Conservation (phyloP, 805 yeast species). For the Lipomyces sp. region DNA sequence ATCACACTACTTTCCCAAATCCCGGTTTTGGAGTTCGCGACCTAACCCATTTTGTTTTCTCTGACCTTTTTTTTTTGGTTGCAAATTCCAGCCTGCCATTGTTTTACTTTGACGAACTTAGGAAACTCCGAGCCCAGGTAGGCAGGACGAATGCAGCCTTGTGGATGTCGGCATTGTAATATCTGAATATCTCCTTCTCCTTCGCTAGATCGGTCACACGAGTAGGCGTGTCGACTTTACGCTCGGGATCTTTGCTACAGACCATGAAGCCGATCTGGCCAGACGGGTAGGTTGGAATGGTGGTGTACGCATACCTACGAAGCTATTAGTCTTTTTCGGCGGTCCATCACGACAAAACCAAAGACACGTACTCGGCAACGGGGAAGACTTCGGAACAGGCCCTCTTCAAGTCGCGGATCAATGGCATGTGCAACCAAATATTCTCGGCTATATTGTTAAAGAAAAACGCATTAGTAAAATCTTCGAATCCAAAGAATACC, state of each 20-base stretch:
- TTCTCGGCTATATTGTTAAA: constrained; percentile 61
- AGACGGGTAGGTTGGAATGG: constrained; percentile 95
- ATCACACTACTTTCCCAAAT: background rate
- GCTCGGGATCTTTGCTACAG: constrained; percentile 73
- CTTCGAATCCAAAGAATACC: background rate
- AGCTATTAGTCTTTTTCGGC: background rate
- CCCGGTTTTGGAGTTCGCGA: too few relatives aligned
- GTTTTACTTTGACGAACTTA: constrained; percentile 40
- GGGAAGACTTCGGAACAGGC: constrained; percentile 89
- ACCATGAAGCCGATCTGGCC: constrained; percentile 99
- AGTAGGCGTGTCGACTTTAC: constrained; percentile 69
- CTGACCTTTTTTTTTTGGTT: background rate
- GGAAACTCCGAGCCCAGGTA: constrained; percentile 75
- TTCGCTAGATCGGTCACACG: constrained; percentile 66
- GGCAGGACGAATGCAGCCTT: constrained; percentile 90
- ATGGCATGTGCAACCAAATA: constrained; percentile 88
- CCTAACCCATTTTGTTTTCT: background rate
- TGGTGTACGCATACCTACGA: constrained; percentile 72
- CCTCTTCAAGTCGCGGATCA: constrained; percentile 78
- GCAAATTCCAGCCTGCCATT: background rate
- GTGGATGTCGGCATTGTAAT: constrained; percentile 85
- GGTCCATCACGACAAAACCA: background rate
- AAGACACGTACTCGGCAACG: constrained; percentile 60
- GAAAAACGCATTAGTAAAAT: constrained; percentile 40
- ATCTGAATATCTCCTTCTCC: constrained; percentile 69